Conservation (phyloP, 2,329 filamentous ascomycete genomes). For the Phialocephala sp. region DNA sequence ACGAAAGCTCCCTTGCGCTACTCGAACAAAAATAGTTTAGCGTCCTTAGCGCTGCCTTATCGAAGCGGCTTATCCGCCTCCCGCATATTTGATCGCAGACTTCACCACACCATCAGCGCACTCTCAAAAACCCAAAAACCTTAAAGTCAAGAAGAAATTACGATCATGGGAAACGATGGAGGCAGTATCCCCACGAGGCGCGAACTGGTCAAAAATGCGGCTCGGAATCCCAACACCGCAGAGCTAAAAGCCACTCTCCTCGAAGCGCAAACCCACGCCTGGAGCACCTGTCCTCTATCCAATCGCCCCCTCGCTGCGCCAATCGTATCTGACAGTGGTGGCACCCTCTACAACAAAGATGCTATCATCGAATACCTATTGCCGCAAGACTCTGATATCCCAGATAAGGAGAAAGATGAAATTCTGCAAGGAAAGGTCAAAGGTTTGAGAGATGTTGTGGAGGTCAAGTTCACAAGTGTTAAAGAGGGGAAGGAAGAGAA, state of each 20-base stretch:
- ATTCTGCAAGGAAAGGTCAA: slow-evolving; percentile 70
- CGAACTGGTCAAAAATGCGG: slow-evolving; percentile 94
- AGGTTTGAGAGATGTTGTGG: slow-evolving; percentile 83
- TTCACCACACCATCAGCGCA: not conserved
- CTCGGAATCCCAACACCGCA: slow-evolving; percentile 78
- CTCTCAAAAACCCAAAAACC: not conserved
- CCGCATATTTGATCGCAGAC: not conserved
- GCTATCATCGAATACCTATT: slow-evolving; percentile 76
- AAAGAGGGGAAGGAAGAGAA: slow-evolving; percentile 60
- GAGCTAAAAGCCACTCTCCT: slow-evolving; percentile 88
- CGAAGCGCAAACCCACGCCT: slow-evolving; percentile 85
- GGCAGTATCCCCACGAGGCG: slow-evolving; percentile 94
- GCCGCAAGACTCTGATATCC: slow-evolving; percentile 57
- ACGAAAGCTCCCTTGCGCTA: slow-evolving; percentile 20
- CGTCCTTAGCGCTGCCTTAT: slow-evolving; percentile 1
- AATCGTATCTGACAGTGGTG: slow-evolving; percentile 83
- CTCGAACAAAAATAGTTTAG: slow-evolving; percentile 8
- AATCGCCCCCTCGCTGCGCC: slow-evolving; percentile 69
- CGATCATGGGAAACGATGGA: slow-evolving; percentile 91
- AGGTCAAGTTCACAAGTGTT: slow-evolving; percentile 72
- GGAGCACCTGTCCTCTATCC: slow-evolving; percentile 88
- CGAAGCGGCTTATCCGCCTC: slow-evolving; percentile 23
- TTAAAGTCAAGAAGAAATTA: not conserved
- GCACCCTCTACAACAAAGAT: slow-evolving; percentile 94
- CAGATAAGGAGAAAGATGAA: slow-evolving; percentile 61